These are phyloP conservation scores for Ocimum tenuiflorum DNA, from an alignment of 257 asterid genomes.

Conservation along the genomic window DNA sequence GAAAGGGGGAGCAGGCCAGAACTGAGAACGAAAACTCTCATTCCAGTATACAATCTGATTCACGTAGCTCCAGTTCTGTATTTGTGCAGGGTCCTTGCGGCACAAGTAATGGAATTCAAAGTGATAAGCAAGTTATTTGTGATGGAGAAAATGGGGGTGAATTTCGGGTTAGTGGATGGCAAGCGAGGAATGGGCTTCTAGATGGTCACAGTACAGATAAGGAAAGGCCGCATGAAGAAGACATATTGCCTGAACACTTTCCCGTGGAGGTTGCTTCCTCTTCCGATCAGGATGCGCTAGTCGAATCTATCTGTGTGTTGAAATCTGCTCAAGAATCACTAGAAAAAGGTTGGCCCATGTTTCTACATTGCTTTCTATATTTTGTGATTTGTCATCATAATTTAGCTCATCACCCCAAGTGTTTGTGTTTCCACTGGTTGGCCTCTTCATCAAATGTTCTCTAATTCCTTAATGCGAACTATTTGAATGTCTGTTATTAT, in stretches of 20 bases:
- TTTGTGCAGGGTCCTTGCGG: slow-evolving; percentile 40
- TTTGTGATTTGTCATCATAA: not conserved
- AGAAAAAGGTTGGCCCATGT: slow-evolving; percentile 45
- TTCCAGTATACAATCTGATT: slow-evolving; percentile 78
- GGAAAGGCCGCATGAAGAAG: too few relatives aligned
- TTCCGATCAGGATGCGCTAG: slow-evolving; percentile 43
- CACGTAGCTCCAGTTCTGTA: slow-evolving; percentile 50
- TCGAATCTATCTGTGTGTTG: slow-evolving; percentile 40
- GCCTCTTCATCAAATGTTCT: too few relatives aligned
- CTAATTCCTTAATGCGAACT: too few relatives aligned
- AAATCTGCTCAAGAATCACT: slow-evolving; percentile 62
- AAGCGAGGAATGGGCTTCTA: too few relatives aligned
- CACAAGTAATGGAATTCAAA: too few relatives aligned
- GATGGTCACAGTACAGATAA: too few relatives aligned
- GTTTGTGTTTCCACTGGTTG: not conserved
- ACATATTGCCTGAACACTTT: too few relatives aligned
- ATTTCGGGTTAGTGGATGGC: too few relatives aligned
- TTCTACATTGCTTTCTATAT: not conserved
- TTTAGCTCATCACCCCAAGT: not conserved
- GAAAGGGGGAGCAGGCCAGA: too few relatives aligned
- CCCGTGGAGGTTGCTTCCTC: slow-evolving; percentile 30
- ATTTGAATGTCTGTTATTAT: too few relatives aligned
- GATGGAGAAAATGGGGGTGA: slow-evolving; percentile 39
- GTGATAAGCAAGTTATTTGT: too few relatives aligned
- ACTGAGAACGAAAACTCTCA: too few relatives aligned